Evolutionary conservation across 2,329 filamentous ascomycete species (phyloP), one percentile per base, ranked within the genome.

Genomic region (Tolypocladium guangdongense): DNA sequence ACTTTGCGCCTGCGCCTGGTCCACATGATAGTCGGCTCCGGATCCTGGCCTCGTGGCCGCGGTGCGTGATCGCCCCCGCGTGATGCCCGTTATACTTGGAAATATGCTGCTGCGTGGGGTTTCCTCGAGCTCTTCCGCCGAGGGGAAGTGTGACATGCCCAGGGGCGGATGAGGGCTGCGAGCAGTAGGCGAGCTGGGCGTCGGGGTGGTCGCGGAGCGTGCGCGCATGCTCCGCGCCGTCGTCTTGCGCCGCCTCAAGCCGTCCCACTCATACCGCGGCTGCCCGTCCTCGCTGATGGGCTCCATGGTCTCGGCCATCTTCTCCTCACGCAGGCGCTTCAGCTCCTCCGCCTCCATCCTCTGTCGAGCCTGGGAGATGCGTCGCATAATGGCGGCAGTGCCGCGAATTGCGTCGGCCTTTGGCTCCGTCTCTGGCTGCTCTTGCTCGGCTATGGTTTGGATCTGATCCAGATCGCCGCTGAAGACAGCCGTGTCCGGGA

Each of bases 381-480:
- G 83, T 57, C 93, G 83, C 52, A 99, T 79, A 55, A 99, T 90
- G 48, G 90, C 90, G 7, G 89, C 91, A 18, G 92, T 77, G 56
- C 92, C 93, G 60, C 93, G 88, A 63, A 99, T 95, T 11, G 93
- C 90, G 68, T 99, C 93, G 16, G 93, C 93, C 66, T 96, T 95
- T 52, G 93, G 93, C 63, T 99, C 93, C 16, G 87, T 87, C 69
- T 99, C 93, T n/a, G 91, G 87, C 66, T 97, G 90, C 66, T 95
- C 90, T 64, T 96, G 90, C 63, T 96, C 89, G 48, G 89, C 92
- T 57, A 97, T 93, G 33, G 92, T 95, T 35, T 93, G 88, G 52
- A 97, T 88, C 75, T 99, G 92, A 63, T 97, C 88, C 51, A 99
- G 78, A 64, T 97, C 90, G 46, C 92, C 93, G 53, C 84, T 84